Base-by-base conservation (phyloP, 495 filamentous ascomycete genomes). In the Annulohypoxylon moriforme region DNA sequence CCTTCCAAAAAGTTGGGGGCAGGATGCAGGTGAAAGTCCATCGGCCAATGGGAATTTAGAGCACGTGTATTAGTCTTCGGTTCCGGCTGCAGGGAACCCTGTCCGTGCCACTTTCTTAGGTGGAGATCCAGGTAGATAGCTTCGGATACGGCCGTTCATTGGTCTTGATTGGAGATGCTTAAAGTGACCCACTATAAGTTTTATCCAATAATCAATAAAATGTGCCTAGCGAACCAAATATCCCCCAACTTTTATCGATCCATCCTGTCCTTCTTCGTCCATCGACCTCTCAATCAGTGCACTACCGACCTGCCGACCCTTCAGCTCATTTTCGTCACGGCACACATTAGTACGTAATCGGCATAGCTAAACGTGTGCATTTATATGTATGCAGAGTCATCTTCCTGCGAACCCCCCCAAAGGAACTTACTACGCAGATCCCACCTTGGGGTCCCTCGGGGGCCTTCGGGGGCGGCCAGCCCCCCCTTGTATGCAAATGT, bases 141-240 rank as follows among this genome's bases (percentile, higher is more conserved):
- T 65, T 40, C 65, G 70, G 65, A 25, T 73, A 29, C 8, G 71
- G 66, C 71, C 50, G 71, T 46, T 73, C 50, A 73, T 73, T 73
- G 71, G 71, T 34, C 65, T 46, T 73, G 49, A 73, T 73, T 73
- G 71, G 71, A 57, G 65, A 60, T 68, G 58, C 47, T 56, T 46
- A 60, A 61, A 50, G 49, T 52, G 14, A 24, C 47, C 65, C 55
- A 24, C 60, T 57, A 57, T 18, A 14, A 60, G n/a, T 49, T 62
- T 52, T 29, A 8, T 34, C 70, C 70, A 73, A 73, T 73, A 7
- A 33, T 16, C 22, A 16, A 56, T n/a, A 27, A 25, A 64, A 57
- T 29, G 53, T 64, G 44, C 46, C 57, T 64, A 36, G 25, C 59
- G 20, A 14, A 55, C 10, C 10, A 31, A 60, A 56, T 58, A 22